Conservation (phyloP, 2,329 filamentous ascomycete genomes). For the Claviceps cyperi region DNA sequence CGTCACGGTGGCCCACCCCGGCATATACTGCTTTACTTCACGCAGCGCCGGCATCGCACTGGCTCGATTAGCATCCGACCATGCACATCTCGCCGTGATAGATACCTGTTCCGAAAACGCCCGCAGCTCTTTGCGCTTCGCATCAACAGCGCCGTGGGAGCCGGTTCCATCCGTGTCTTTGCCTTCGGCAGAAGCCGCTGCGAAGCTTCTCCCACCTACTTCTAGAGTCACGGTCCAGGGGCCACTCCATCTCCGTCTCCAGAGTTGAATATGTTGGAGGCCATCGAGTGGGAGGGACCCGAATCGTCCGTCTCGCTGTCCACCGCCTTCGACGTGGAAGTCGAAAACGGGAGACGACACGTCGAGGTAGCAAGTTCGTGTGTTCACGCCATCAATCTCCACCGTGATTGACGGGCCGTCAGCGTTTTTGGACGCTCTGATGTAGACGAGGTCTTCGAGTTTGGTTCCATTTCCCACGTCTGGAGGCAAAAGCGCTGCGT, state of each 20-base stretch:
- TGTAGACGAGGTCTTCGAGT: slow-evolving; percentile 45
- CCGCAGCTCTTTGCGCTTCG: slow-evolving; percentile 8
- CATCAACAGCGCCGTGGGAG: not conserved
- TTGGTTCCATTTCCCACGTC: slow-evolving; percentile 38
- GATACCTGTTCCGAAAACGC: slow-evolving; percentile 24
- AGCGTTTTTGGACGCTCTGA: slow-evolving; percentile 24
- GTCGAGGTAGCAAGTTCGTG: slow-evolving; percentile 60
- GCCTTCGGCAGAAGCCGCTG: not conserved
- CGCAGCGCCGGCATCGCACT: slow-evolving; percentile 70
- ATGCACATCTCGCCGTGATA: slow-evolving; percentile 63
- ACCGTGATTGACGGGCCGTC: slow-evolving; percentile 42
- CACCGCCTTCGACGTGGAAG: slow-evolving; percentile 48
- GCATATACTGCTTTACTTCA: slow-evolving; percentile 62
- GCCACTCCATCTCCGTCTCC: slow-evolving; percentile 66
- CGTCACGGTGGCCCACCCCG: slow-evolving; percentile 63
- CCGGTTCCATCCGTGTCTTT: not conserved
- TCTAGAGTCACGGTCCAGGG: slow-evolving; percentile 50
- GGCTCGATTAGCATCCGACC: slow-evolving; percentile 67
- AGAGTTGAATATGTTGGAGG: slow-evolving; percentile 57
- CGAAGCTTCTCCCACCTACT: slow-evolving; percentile 8
- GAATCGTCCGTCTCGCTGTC: slow-evolving; percentile 48
- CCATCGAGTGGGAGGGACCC: slow-evolving; percentile 48
- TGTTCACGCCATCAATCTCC: slow-evolving; percentile 56
- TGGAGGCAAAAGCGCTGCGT: slow-evolving; percentile 45
- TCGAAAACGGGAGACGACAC: slow-evolving; percentile 54